Evolutionary conservation across 352 stramenopile species (phyloP).

Genomic region (Pythium guiyangense): DNA sequence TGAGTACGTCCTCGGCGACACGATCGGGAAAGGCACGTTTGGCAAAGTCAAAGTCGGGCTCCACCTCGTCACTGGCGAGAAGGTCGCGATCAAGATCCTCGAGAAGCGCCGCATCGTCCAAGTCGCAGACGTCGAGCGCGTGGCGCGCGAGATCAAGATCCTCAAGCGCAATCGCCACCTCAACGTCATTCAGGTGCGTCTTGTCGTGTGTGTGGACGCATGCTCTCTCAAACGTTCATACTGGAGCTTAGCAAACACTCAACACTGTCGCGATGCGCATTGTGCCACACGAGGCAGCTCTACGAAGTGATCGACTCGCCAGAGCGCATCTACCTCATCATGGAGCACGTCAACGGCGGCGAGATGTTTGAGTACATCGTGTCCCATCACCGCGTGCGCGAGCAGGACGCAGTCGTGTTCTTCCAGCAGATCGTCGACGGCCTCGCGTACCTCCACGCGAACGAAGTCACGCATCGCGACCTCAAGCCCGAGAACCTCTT

Average conservation of each 20-base stretch:
- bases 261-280: too few species aligned
- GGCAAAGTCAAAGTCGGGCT: slow-evolving; percentile 89
- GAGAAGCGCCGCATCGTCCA: slow-evolving; percentile 91
- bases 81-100: slow-evolving; percentile 91
- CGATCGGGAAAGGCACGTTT: slow-evolving; percentile 92
- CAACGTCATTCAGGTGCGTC: slow-evolving; percentile 83
- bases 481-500: too few species aligned
- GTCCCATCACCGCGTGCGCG: slow-evolving; percentile 76
- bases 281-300: slow-evolving; percentile 37
- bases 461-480: slow-evolving; percentile 90
- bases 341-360: slow-evolving; percentile 89
- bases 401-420: slow-evolving; percentile 71
- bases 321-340: slow-evolving; percentile 90
- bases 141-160: slow-evolving; percentile 93
- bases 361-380: slow-evolving; percentile 96
- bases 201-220: too few species aligned
- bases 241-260: too few species aligned
- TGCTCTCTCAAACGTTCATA: too few species aligned
- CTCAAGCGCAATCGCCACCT: slow-evolving; percentile 87
- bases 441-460: slow-evolving; percentile 87
- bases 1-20: slow-evolving; percentile 88
- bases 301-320: slow-evolving; percentile 88
- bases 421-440: slow-evolving; percentile 92
- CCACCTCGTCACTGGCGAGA: slow-evolving; percentile 87
- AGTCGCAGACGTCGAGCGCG: slow-evolving; percentile 83